These are phyloP conservation scores for Hymenoscyphus repandus DNA, from an alignment of 2,329 filamentous ascomycete species.

Conservation along the genomic window DNA sequence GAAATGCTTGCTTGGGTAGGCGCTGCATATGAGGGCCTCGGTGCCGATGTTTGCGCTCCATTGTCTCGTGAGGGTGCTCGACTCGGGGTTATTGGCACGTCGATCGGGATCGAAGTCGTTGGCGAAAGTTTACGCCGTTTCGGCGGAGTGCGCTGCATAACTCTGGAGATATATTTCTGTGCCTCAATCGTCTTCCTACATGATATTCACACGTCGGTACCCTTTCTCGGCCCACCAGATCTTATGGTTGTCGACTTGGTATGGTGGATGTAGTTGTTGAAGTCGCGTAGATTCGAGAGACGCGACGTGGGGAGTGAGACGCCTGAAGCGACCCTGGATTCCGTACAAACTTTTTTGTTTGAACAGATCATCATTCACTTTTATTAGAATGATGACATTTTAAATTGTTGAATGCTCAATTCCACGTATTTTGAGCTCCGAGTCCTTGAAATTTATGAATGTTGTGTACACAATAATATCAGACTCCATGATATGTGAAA, in stretches of 20 bases:
- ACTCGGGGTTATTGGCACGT: constrained; percentile 36
- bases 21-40: constrained; percentile 57
- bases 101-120: constrained; percentile 39
- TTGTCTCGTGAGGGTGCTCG: constrained; percentile 23
- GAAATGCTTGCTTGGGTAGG: constrained; percentile 60
- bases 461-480: neutral
- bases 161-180: neutral
- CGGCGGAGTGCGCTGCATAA: constrained; percentile 52
- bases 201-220: constrained; percentile 2
- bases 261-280: constrained; percentile 2
- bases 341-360: too few species aligned
- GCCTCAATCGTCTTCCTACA: constrained; percentile 11
- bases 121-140: constrained; percentile 62
- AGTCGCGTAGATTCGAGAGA: constrained; percentile 15
- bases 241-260: neutral
- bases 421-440: too few species aligned
- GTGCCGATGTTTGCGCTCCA: constrained; percentile 28
- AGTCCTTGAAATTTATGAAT: neutral
- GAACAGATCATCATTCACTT: neutral
- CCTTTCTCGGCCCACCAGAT: neutral
- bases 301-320: neutral
- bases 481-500: neutral
- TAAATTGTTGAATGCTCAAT: too few species aligned
- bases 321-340: neutral
- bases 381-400: neutral